Evolutionary conservation across 495 filamentous ascomycete species (phyloP), one percentile per base, ranked within the genome.

Genomic region (Cairneyella variabilis): DNA sequence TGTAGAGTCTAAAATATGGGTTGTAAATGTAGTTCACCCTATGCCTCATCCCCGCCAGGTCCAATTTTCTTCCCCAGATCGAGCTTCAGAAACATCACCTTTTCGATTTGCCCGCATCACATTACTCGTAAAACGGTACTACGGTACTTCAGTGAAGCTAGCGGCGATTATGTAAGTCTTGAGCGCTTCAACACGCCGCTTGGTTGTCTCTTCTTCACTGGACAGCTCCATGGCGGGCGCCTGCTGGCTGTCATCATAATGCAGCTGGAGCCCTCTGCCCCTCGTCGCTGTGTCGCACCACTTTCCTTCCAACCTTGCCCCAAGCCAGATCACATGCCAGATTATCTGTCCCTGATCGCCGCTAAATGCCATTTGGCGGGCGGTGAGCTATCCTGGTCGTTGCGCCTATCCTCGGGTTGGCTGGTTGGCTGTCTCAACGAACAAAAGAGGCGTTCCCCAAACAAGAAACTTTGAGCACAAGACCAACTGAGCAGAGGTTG

Each of bases 381-480:
- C 48, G 48, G 48, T 51, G 48, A 51, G 23, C 17, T 10, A 22
- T 22, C 36, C 22, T 26, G 16, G 14, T 18, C 34, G 3, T 26
- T n/a, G 48, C 41, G 41, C 41, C 20, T 45, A 45, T 45, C 41
- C 41, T 45, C 41, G 41, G 41, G 14, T 45, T n/a, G n/a, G 10
- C 21, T 20, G 41, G 41, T 21, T 28, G 44, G 44, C n/a, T 17
- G 26, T 51, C 37, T 51, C 48, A 42, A 40, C 34, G n/a, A 7
- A 17, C 30, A 36, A 23, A 30, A 51, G 28, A 41, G n/a, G n/a
- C n/a, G n/a, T n/a, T n/a, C n/a, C n/a, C n/a, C 40, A 51, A 51
- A 1, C 41, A 45, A 45, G 41, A 17, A 45, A n/a, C n/a, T n/a
- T 16, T 27, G 41, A 0, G 41, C 41, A 45, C 41, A 45, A 45